Evolutionary conservation across 805 yeast genomes (phyloP), one percentile per base, ranked within the genome.

Genomic region (Wickerhamomyces chaumierensis): DNA sequence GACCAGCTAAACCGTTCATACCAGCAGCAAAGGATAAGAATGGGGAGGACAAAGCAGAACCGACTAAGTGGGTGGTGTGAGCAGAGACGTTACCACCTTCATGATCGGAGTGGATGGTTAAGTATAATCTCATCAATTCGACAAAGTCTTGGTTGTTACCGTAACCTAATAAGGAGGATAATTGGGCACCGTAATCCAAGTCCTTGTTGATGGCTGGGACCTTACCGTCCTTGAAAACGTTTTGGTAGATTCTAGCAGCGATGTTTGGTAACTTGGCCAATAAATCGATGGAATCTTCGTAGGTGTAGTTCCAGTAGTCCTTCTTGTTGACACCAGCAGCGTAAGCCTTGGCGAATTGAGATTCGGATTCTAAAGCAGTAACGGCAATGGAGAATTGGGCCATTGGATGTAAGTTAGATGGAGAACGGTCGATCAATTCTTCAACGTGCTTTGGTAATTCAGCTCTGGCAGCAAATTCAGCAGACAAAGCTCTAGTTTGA

Each of bases 51-150:
- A 81, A 68, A 33, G 92, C 88, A 11, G 88, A 80, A 52, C 92
- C 92, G 45, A 81, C 92, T 57, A 81, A 66, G 63, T 82, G 90
- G 42, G 92, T 81, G 48, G 92, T 77, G 66, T 81, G 92, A 36
- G 92, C 92, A 45, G 86, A 78, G 44, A 81, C 92, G 58, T 81
- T 81, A 62, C 92, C 92, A 66, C 92, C 94, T 69, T 82, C 94
- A 67, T 82, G 94, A 60, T 82, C 94, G 40, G 86, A 74, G 69
- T 82, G 94, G 57, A 82, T 77, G 44, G 90, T 76, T 56, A 81
- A 62, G 71, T 82, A 82, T 49, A 83, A 68, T 66, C 94, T 77
- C 77, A 82, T 75, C 53, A 83, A 71, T 61, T 82, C 88, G 42
- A 76, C 72, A 57, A 82, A 82, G 58, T 80, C 86, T 49, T 68